Conservation (phyloP, 2,329 filamentous ascomycete genomes). For the Fusarium xyrophilum region DNA sequence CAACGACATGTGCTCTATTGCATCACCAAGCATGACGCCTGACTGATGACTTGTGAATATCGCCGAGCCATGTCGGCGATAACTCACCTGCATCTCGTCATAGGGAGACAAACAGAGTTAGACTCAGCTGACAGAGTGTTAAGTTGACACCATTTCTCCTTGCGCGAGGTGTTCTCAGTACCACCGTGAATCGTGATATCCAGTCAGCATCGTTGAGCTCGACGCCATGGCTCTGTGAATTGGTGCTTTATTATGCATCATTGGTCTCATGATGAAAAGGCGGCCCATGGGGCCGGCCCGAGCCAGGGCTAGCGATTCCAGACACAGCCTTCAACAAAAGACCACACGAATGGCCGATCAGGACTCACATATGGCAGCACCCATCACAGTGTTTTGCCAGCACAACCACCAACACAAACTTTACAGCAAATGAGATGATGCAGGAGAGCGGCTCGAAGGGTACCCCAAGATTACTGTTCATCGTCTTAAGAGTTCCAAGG, state of each 20-base stretch:
- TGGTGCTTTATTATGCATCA: constrained; percentile 5
- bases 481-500: constrained; percentile 2
- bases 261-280: constrained; percentile 12
- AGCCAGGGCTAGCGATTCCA: constrained; percentile 31
- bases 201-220: constrained; percentile 8
- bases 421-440: constrained; percentile 15
- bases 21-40: constrained; percentile 27
- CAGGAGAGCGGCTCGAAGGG: constrained; percentile 5
- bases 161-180: constrained; percentile 10
- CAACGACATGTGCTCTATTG: constrained; percentile 15
- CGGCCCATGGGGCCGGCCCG: constrained; percentile 42
- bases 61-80: constrained; percentile 28
- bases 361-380: constrained; percentile 15
- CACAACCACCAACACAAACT: constrained; percentile 20
- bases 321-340: constrained; percentile 4
- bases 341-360: constrained; percentile 14
- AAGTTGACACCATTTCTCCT: constrained; percentile 16
- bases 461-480: background rate
- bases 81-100: constrained; percentile 31
- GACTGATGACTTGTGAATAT: constrained; percentile 3
- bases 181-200: constrained; percentile 7
- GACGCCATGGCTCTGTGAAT: constrained; percentile 8
- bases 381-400: constrained; percentile 27
- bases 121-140: constrained; percentile 27
- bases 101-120: constrained; percentile 3